Base-by-base conservation (phyloP, 257 asterid genomes). In the Solanum stenotomum region DNA sequence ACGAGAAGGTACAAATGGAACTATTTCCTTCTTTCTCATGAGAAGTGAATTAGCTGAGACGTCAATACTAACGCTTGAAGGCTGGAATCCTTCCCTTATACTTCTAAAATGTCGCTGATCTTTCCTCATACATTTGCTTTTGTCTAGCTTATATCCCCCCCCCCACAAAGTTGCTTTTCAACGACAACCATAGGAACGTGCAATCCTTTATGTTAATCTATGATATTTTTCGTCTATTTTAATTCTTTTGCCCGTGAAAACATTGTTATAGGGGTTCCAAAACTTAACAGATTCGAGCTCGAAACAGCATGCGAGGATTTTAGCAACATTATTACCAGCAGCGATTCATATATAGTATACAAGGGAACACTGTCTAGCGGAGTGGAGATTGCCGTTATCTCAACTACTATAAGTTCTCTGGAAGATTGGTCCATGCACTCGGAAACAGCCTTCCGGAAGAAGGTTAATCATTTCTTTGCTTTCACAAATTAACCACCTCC, bases 301-400 rank as follows among this genome's bases (percentile, higher is more conserved):
- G 99, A 95, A 90, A 92, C 94, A 27, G 99, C 99, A 10, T 96
- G 99, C 16, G 99, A 97, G 90, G 98, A 97, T 87, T 97, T 95
- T 94, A 96, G 99, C 94, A 97, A 97, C 89, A 97, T 97, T 83
- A 90, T 96, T 9, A 31, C 31, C 7, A 79, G 89, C 0, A 56
- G 81, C 12, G 96, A 97, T 31, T 89, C 91, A 52, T 89, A 91
- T 40, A 95, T 93, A 5, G 74, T 94, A 42, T 94, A 96, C 88
- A 97, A 97, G 91, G 99, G 99, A 90, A 97, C 98, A 84, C 92
- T 97, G 42, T 95, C 98, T 2, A 96, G 95, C 52, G 98, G 99
- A 70, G 98, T 95, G n/a, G 99, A 97, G 92, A 97, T 97, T 83
- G 96, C 96, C 18, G 99, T 97, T 86, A 90, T 85, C 83, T 95